Evolutionary conservation across 495 filamentous ascomycete species (phyloP).

Genomic region (Lasiosphaeria hispida): DNA sequence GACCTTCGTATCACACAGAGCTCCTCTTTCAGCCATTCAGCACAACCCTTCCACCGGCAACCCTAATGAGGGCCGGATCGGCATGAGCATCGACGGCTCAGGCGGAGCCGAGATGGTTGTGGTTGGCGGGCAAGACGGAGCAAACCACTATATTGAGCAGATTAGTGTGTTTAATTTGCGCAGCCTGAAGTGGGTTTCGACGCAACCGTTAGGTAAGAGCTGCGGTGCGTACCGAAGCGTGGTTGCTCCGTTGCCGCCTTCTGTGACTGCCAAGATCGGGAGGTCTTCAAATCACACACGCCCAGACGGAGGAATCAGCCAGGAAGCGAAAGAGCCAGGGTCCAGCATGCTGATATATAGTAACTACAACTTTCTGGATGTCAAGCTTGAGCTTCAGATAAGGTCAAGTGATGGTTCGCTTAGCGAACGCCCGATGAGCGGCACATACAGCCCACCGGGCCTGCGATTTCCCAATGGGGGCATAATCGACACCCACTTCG

Average conservation of each 20-base stretch:
- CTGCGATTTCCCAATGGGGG: constrained; percentile 94
- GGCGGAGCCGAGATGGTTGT: constrained; percentile 97
- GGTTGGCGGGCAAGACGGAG: constrained; percentile 92
- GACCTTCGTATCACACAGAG: constrained; percentile 75
- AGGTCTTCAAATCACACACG: constrained; percentile 32
- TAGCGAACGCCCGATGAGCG: constrained; percentile 84
- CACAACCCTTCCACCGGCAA: constrained; percentile 78
- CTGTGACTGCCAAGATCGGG: constrained; percentile 69
- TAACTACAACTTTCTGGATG: constrained; percentile 97
- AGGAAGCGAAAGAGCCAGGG: constrained; percentile 57
- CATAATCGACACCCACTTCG: constrained; percentile 89
- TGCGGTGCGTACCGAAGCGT: constrained; percentile 97
- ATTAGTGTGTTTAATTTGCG: constrained; percentile 96
- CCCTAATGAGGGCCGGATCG: constrained; percentile 80
- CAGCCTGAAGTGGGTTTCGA: constrained; percentile 94
- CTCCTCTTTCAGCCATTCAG: constrained; percentile 79
- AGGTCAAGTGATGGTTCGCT: constrained; percentile 80
- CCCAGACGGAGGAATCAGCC: constrained; percentile 39
- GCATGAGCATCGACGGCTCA: constrained; percentile 81
- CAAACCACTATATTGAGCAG: constrained; percentile 98
- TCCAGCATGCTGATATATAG: constrained; percentile 97
- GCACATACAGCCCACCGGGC: constrained; percentile 81
- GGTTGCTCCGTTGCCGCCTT: constrained; percentile 73
- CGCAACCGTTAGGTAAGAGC: constrained; percentile 75
- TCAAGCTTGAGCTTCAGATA: constrained; percentile 91